phyloP scores from a whole-genome alignment of 2,329 filamentous ascomycete species.

The Exserohilum rostratum region DNA sequence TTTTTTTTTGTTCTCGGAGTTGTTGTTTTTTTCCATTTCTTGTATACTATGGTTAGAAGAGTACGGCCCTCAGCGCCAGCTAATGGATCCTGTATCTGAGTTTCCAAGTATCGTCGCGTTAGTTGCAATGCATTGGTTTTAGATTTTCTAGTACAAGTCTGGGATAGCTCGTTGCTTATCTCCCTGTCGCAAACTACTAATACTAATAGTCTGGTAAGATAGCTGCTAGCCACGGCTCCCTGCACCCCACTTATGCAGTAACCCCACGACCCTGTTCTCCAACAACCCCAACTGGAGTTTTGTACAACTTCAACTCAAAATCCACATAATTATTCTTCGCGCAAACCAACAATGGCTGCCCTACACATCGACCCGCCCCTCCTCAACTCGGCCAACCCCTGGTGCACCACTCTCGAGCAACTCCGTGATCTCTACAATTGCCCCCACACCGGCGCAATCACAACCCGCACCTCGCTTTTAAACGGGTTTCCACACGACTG shows the following conservation, averaged over 20 bases:
- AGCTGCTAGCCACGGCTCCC: no score
- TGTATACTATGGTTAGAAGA: slow-evolving; percentile 2
- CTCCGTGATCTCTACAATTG: slow-evolving; percentile 66
- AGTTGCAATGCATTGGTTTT: no score
- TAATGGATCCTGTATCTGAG: not conserved
- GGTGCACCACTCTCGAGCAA: slow-evolving; percentile 71
- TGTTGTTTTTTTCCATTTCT: not conserved
- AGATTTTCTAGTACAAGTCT: no score
- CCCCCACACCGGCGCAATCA: slow-evolving; percentile 72
- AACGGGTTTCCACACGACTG: slow-evolving; percentile 68
- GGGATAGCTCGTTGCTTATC: no score
- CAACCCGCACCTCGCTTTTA: slow-evolving; percentile 72
- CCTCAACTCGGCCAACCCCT: slow-evolving; percentile 76
- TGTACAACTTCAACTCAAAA: no score
- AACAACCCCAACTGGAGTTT: no score
- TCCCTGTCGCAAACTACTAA: no score
- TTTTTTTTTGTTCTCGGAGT: not conserved
- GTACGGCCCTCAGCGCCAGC: not conserved
- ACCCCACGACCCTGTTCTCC: no score
- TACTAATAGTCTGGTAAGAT: no score
- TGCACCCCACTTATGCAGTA: not conserved
- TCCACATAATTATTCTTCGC: no score
- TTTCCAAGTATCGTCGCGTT: not conserved
- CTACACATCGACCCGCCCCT: slow-evolving; percentile 68
- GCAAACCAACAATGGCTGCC: not conserved